These are phyloP conservation scores for Selaginella moellendorffii DNA, from an alignment of 75 land plant genomes.

Conservation along the genomic window DNA sequence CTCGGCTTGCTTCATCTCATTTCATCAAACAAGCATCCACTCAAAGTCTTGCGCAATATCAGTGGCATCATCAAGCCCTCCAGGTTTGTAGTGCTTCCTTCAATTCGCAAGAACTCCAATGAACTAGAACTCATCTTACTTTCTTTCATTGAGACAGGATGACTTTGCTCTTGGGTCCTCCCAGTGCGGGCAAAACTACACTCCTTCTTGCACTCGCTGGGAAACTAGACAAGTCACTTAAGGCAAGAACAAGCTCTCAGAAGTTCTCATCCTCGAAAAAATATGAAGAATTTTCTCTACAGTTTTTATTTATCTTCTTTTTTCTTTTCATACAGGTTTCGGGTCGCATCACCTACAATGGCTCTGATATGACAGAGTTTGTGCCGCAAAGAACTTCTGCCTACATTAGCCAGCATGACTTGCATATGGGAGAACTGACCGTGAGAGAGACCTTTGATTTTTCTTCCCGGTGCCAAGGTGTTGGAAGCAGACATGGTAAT, in stretches of 20 bases:
- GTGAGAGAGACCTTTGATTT: background rate
- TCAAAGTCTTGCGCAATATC: slow-evolving; percentile 39
- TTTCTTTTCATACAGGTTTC: no score
- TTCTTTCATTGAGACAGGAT: no score
- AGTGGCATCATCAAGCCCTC: slow-evolving; percentile 55
- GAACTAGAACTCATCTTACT: no score
- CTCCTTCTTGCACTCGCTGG: background rate
- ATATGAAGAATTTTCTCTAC: no score
- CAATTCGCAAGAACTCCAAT: no score
- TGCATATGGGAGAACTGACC: background rate
- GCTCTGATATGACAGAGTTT: background rate
- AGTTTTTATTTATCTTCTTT: no score
- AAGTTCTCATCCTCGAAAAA: background rate
- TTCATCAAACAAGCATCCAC: slow-evolving; percentile 26
- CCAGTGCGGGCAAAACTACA: background rate
- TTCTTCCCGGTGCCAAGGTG: background rate
- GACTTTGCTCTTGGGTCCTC: background rate
- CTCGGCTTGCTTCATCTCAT: slow-evolving; percentile 12
- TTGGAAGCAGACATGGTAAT: background rate
- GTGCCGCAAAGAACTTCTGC: background rate
- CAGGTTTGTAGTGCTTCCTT: no score
- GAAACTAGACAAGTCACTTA: background rate
- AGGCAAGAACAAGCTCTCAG: background rate
- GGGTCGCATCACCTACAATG: background rate
- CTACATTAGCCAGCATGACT: background rate